A percentile compares a stretch with the other conserved stretches of the same genome.
Conservation (phyloP, 2,329 filamentous ascomycete genomes). For the Graphium sp. region DNA sequence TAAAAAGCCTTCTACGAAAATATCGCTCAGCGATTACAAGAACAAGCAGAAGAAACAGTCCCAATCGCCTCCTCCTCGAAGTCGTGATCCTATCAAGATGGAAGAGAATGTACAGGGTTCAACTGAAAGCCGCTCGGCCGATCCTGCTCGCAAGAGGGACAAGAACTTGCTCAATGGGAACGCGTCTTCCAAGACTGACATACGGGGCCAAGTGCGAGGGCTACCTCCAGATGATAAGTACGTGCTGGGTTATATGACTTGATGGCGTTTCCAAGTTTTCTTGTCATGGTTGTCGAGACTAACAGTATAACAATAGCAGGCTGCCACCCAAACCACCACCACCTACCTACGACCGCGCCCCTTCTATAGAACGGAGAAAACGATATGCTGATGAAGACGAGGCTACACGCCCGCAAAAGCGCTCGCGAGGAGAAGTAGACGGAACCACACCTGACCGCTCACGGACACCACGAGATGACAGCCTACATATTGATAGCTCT, state of each 20-base stretch:
- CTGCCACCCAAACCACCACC: conserved; percentile 4
- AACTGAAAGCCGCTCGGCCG: too few relatives aligned
- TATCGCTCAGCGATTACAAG: conserved; percentile 42
- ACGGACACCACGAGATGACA: neutral
- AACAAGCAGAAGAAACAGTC: conserved; percentile 28
- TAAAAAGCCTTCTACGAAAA: conserved; percentile 30
- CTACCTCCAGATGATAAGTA: too few relatives aligned
- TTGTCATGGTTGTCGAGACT: too few relatives aligned
- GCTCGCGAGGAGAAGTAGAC: too few relatives aligned
- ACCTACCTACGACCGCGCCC: neutral
- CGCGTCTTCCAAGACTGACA: too few relatives aligned
- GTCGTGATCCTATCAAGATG: conserved; percentile 11
- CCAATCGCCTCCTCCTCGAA: conserved; percentile 17
- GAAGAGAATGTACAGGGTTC: conserved; percentile 12
- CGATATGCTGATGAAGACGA: conserved; percentile 3
- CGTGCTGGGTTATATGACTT: neutral
- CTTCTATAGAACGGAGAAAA: conserved; percentile 1
- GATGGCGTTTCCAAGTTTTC: neutral
- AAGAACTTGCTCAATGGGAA: too few relatives aligned
- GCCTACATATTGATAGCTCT: neutral
- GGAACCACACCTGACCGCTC: neutral
- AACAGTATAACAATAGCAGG: too few relatives aligned
- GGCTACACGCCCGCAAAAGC: conserved; percentile 2
- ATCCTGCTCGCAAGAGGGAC: too few relatives aligned
- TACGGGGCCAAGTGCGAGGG: too few relatives aligned